These are phyloP conservation scores for Calocybe gangraenosa DNA, from an alignment of 768 basidiomycete species.

Conservation along the genomic window DNA sequence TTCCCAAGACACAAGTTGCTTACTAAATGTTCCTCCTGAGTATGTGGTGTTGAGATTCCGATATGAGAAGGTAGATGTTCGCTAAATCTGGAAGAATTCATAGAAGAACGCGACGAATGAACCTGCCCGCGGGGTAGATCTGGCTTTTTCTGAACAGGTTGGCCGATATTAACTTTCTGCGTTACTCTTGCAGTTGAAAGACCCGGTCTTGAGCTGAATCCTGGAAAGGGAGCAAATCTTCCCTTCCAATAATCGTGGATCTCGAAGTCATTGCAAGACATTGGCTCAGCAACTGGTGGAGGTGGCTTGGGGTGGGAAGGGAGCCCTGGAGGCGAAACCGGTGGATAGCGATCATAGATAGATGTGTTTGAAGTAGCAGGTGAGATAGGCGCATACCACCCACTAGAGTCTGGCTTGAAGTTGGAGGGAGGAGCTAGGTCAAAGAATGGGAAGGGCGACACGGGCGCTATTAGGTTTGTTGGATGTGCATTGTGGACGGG, in stretches of 20 bases:
- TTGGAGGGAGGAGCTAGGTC: background rate
- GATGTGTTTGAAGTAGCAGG: background rate
- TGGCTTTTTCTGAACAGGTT: constrained; percentile 11
- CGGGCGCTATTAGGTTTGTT: background rate
- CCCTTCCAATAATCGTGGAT: constrained; percentile 39
- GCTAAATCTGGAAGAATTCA: constrained; percentile 6
- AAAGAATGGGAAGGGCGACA: background rate
- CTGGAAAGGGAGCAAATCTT: constrained; percentile 39
- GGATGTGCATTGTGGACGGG: background rate
- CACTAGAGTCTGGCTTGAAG: constrained; percentile 13
- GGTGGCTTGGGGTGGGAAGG: background rate
- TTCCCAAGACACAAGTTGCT: background rate
- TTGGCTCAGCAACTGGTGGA: background rate
- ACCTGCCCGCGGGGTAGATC: constrained; percentile 11
- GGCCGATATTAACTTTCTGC: constrained; percentile 13
- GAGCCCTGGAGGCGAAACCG: background rate
- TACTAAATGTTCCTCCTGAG: constrained; percentile 7
- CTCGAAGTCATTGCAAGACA: constrained; percentile 1
- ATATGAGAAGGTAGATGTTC: constrained; percentile 7
- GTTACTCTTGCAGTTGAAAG: constrained; percentile 23
- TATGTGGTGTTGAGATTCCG: constrained; percentile 4
- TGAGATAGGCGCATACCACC: constrained; percentile 12
- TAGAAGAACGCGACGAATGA: constrained; percentile 17
- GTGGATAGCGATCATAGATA: background rate
- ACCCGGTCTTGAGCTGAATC: constrained; percentile 30